Evolutionary conservation across 129 eudicot genomes (phyloP).

Genomic region (Escallonia herrerae): DNA sequence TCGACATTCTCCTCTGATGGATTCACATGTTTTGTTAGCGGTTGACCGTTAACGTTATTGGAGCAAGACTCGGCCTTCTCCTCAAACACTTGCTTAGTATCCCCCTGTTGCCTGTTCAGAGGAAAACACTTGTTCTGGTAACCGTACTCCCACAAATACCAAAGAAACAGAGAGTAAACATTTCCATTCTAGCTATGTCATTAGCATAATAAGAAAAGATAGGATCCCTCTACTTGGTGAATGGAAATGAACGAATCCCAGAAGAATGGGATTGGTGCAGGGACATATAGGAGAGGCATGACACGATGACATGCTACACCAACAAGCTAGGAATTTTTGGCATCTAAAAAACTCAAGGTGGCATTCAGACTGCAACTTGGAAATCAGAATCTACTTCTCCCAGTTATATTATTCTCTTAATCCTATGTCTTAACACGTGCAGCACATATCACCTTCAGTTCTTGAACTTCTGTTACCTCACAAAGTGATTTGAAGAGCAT

Average conservation of each 20-base stretch:
- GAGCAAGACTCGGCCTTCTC: conserved; percentile 79
- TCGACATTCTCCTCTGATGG: conserved; percentile 86
- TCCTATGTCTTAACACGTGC: too few species aligned
- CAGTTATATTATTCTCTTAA: too few species aligned
- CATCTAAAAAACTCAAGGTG: not conserved
- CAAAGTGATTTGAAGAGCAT: too few species aligned
- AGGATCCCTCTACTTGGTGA: not conserved
- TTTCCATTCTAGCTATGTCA: not conserved
- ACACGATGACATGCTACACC: not conserved
- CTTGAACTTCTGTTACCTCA: too few species aligned
- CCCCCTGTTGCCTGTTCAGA: conserved; percentile 67
- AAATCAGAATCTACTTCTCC: not conserved
- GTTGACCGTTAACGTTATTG: conserved; percentile 29
- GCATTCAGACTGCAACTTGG: not conserved
- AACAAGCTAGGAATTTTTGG: not conserved
- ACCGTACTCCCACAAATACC: not conserved
- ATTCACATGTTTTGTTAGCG: conserved; percentile 82
- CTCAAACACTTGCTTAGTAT: conserved; percentile 64
- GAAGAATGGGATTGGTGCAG: too few species aligned
- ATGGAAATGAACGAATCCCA: too few species aligned
- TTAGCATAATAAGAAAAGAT: not conserved
- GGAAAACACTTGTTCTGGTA: not conserved
- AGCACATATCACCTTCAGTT: too few species aligned
- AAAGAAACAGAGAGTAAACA: not conserved
- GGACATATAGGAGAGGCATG: too few species aligned